Evolutionary conservation across 306 rosid genomes (phyloP).

Genomic region (Hylodesmum podocarpum): DNA sequence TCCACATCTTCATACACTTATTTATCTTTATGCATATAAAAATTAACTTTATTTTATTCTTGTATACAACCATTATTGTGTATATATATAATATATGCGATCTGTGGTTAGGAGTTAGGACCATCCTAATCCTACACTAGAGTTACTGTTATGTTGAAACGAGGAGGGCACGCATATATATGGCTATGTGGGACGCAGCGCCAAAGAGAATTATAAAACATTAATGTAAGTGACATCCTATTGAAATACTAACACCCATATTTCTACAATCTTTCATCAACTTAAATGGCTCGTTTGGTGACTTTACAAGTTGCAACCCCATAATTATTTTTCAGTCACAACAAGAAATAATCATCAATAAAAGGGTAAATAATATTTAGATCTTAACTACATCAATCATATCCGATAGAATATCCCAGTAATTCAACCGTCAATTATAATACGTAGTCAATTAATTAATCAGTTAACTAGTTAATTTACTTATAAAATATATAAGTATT

Average conservation of each 20-base stretch:
- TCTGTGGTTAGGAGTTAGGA: slow-evolving; percentile 12
- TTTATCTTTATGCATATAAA: not conserved
- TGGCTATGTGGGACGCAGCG: slow-evolving; percentile 21
- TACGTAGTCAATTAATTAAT: too few relatives aligned
- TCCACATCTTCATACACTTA: slow-evolving; percentile 28
- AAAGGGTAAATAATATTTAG: not conserved
- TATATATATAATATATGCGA: not conserved
- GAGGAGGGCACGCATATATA: slow-evolving; percentile 5
- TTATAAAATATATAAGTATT: too few relatives aligned
- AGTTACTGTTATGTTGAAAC: slow-evolving; percentile 19
- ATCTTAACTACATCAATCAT: too few relatives aligned
- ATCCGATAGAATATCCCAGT: too few relatives aligned
- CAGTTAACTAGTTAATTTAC: too few relatives aligned
- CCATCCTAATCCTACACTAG: slow-evolving; percentile 38
- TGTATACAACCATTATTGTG: slow-evolving; percentile 11
- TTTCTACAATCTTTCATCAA: not conserved
- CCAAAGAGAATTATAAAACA: too few relatives aligned
- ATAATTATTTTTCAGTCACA: not conserved
- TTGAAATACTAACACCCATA: not conserved
- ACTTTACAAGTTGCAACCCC: not conserved
- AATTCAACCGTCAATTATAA: too few relatives aligned
- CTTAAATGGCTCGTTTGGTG: not conserved
- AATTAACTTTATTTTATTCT: not conserved
- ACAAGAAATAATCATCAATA: not conserved
- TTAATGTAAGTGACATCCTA: not conserved